Base-by-base conservation (phyloP, 495 filamentous ascomycete species). In the Aspergillus kassunensis region DNA sequence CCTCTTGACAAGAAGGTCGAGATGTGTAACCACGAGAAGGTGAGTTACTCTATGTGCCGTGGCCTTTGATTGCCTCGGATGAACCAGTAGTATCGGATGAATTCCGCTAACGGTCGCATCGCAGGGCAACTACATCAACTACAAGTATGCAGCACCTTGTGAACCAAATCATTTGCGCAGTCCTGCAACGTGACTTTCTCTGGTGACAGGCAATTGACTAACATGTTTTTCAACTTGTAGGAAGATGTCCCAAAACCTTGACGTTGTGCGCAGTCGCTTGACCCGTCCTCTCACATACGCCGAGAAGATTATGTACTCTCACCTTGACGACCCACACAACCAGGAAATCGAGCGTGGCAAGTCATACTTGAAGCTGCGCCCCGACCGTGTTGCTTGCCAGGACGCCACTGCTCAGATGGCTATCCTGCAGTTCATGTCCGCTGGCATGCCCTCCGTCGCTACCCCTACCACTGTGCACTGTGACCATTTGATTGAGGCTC, bases 331-430 rank as follows among this genome's bases (percentile, higher is more conserved):
- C 70, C 95, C 95, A 44, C 88, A 98, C 60, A 85, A 84, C 58
- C 90, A 96, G 70, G 93, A 97, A 6, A 93, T 97, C 59, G 85
- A 97, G 84, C 88, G 93, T 64, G 93, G 93, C 59, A 84, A 82
- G 55, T 96, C 89, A 49, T 97, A 98, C 78, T 85, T 98, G 50
- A 95, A 88, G 75, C 84, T 98, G 54, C 88, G 93, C 47, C 95
- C 95, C 36, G 93, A 98, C 70, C 89, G 93, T 73, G 95, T 98
- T 62, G 95, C 95, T 76, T 97, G 92, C 80, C 93, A 98, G 80
- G 93, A 98, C 83, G 93, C 93, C 60, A 98, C 95, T 23, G 93
- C 93, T 54, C 93, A 98, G 83, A 98, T 97, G 95, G 93, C 93
- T 58, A 96, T 98, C 64, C 81, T 98, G 42, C 93, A 98, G 79